Base-by-base conservation (phyloP, 179 eudicot species). In the Amaranthus tricolor region DNA sequence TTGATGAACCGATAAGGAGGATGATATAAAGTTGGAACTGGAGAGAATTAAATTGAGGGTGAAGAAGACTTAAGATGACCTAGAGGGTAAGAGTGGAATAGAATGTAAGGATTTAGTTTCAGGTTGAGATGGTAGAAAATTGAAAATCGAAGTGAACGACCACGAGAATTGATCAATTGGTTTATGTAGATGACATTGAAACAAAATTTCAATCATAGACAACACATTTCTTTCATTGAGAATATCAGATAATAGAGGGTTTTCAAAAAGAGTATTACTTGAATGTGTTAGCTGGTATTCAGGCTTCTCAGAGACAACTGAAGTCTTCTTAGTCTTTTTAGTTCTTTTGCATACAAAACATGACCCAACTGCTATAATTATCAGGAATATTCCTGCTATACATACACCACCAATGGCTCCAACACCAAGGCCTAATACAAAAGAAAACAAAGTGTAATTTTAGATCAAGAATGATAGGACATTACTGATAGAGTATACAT, bases 401-500 rank as follows among this genome's bases (percentile, higher is more conserved):
- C 82, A 73, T 83, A 83, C 70, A 54, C 87, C 91, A 68, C 82
- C 91, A 52, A 88, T 78, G 56, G 76, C 88, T 76, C 84, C 89
- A 72, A 74, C 24, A 31, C 81, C 16, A n/a, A 82, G 71, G 24
- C 94, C 91, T 89, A 85, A 19, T 78, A 24, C 15, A 65, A 9
- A 61, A 53, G 31, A 66, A 50, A 54, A 20, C 4, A 21, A 24
- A 14, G 6, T 24, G n/a, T 17, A 52, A 52, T 52, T 52, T 52
- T 15, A 51, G 59, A 9, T 51, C 54, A 40, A n/a, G 0, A 13
- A 21, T 45, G 47, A 45, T 44, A 54, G 10, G 57, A 48, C 19
- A 12, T 50, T 55, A 64, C 57, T 54, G 8, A 20, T 14, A 45
- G 2, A 19, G 40, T 7, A 1, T 0, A 20, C 9, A 59, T 59